Conservation (phyloP, 75 land plant species). For the Cupressus sempervirens region DNA sequence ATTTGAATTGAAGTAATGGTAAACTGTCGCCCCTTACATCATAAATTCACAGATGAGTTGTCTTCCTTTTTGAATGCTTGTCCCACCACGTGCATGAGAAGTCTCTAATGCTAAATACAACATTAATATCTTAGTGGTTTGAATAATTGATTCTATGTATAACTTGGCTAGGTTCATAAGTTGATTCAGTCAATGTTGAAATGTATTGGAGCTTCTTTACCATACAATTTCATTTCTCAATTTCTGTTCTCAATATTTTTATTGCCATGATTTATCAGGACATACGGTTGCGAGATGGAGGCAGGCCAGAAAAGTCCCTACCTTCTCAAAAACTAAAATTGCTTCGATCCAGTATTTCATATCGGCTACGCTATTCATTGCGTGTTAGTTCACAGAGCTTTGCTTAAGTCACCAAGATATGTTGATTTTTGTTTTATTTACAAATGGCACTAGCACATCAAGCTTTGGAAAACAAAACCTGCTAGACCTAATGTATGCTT, state of each 20-base stretch:
- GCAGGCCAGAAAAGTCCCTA: conserved; percentile 19
- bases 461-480: neutral
- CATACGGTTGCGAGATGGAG: conserved; percentile 66
- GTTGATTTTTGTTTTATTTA: neutral
- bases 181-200: neutral
- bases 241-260: neutral
- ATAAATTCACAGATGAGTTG: neutral
- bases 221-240: neutral
- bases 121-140: neutral
- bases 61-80: neutral
- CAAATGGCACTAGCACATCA: neutral
- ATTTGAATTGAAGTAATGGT: neutral
- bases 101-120: neutral
- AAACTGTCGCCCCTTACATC: neutral
- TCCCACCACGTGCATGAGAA: neutral
- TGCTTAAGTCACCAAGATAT: neutral
- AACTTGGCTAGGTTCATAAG: neutral
- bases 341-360: conserved; percentile 57
- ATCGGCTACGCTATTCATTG: conserved; percentile 64
- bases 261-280: conserved; percentile 36
- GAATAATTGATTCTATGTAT: neutral
- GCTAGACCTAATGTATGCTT: conserved; percentile 3
- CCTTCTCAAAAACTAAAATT: conserved; percentile 18
- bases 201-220: neutral
- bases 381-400: conserved; percentile 43